phyloP scores from a whole-genome alignment of 2,329 filamentous ascomycete genomes.

The Emmonsiellopsis sp. region DNA sequence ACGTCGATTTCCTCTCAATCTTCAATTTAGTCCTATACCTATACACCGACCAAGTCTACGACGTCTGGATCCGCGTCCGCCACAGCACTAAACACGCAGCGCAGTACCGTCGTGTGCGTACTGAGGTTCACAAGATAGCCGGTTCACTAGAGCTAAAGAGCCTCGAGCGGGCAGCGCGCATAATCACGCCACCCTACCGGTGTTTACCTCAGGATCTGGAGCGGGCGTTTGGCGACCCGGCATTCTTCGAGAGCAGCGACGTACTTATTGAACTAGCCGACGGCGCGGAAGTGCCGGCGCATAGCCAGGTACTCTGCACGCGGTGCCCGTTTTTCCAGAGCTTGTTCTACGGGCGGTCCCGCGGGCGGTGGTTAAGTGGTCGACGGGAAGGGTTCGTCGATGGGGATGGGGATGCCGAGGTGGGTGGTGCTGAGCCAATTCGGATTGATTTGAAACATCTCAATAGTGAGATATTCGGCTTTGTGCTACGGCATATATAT shows the following conservation, averaged over 20 bases:
- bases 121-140: slow-evolving; percentile 80
- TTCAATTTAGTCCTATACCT: slow-evolving; percentile 70
- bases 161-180: slow-evolving; percentile 66
- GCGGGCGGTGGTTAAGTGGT: slow-evolving; percentile 70
- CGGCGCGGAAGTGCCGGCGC: slow-evolving; percentile 57
- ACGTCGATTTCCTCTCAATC: slow-evolving; percentile 66
- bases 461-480: slow-evolving; percentile 59
- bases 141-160: slow-evolving; percentile 58
- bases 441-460: slow-evolving; percentile 78
- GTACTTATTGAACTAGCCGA: slow-evolving; percentile 63
- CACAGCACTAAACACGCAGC: slow-evolving; percentile 48
- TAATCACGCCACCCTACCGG: slow-evolving; percentile 57
- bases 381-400: slow-evolving; percentile 43
- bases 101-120: slow-evolving; percentile 69
- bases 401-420: slow-evolving; percentile 18
- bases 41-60: slow-evolving; percentile 71
- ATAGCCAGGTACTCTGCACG: slow-evolving; percentile 70
- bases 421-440: slow-evolving; percentile 39
- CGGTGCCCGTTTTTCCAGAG: slow-evolving; percentile 88
- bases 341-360: slow-evolving; percentile 78
- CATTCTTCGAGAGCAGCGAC: slow-evolving; percentile 72
- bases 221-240: slow-evolving; percentile 55
- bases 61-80: slow-evolving; percentile 75
- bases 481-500: slow-evolving; percentile 75
- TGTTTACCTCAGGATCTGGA: slow-evolving; percentile 62